phyloP scores from a whole-genome alignment of 176 grass and related monocot species.

The Rhynchospora breviuscula region DNA sequence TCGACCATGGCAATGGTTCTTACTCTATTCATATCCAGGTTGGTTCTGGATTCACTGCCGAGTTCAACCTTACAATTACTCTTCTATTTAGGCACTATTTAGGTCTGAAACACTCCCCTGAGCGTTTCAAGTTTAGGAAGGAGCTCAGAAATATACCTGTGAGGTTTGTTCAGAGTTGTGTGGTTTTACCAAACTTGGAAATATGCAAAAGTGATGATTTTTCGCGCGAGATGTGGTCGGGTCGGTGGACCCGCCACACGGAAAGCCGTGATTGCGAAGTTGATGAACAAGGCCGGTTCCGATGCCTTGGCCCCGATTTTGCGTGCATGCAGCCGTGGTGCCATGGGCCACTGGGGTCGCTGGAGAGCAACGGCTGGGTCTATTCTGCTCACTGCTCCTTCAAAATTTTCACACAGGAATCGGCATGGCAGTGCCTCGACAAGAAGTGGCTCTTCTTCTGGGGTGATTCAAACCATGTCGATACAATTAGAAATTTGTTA shows the following conservation, averaged over 20 bases:
- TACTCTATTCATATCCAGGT: slow-evolving; percentile 85
- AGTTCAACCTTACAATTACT: slow-evolving; percentile 60
- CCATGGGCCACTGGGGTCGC: slow-evolving; percentile 52
- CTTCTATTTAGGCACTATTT: slow-evolving; percentile 89
- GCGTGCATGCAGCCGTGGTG: slow-evolving; percentile 81
- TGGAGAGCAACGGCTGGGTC: slow-evolving; percentile 98
- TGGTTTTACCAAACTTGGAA: slow-evolving; percentile 38
- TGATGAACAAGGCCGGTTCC: slow-evolving; percentile 64
- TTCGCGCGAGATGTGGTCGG: slow-evolving; percentile 46
- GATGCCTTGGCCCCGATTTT: slow-evolving; percentile 47
- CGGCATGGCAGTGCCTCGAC: slow-evolving; percentile 70
- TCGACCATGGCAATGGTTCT: slow-evolving; percentile 77
- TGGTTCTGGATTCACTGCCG: slow-evolving; percentile 46
- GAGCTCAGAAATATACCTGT: slow-evolving; percentile 51
- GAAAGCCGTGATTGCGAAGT: slow-evolving; percentile 46
- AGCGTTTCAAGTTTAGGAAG: slow-evolving; percentile 56
- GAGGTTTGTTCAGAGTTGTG: slow-evolving; percentile 31
- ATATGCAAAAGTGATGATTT: slow-evolving; percentile 54
- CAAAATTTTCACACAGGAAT: slow-evolving; percentile 54
- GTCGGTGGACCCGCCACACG: slow-evolving; percentile 78
- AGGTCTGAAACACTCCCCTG: slow-evolving; percentile 84
- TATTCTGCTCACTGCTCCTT: slow-evolving; percentile 97
- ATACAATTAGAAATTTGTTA: slow-evolving; percentile 85
- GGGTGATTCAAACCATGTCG: slow-evolving; percentile 98
- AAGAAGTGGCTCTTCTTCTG: slow-evolving; percentile 98